Percentiles rank a stretch among this genome's conserved stretches.
Conservation (phyloP, 1,139 yeast species). For the Blastobotrys proliferans region DNA sequence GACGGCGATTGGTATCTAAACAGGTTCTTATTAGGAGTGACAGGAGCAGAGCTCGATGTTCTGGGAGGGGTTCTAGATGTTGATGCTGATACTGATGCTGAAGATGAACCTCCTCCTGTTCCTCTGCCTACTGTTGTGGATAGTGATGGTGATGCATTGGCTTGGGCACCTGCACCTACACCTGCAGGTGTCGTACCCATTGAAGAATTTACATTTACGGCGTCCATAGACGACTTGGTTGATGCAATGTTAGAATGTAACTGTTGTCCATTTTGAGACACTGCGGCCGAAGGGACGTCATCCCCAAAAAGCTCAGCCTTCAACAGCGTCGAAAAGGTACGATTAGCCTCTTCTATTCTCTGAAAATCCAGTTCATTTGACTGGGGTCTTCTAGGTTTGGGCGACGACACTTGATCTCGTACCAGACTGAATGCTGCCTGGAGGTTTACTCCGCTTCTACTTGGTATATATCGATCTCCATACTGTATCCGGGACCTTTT, state of each 20-base stretch:
- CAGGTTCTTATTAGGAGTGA: slow-evolving; percentile 37
- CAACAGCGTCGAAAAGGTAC: slow-evolving; percentile 79
- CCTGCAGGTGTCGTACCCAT: no score
- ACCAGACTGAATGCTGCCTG: slow-evolving; percentile 81
- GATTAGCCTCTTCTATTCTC: slow-evolving; percentile 76
- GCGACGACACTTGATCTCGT: slow-evolving; percentile 41
- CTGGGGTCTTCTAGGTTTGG: slow-evolving; percentile 22
- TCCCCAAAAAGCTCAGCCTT: slow-evolving; percentile 92
- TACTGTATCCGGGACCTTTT: slow-evolving; percentile 39
- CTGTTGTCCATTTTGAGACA: slow-evolving; percentile 17
- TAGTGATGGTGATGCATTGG: not conserved
- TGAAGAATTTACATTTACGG: not conserved
- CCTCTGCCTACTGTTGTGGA: not conserved
- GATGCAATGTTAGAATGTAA: not conserved
- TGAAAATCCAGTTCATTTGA: slow-evolving; percentile 65
- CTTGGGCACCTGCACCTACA: not conserved
- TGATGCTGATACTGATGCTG: not conserved
- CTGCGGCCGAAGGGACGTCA: slow-evolving; percentile 57
- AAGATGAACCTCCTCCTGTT: not conserved
- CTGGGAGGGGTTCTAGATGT: slow-evolving; percentile 28
- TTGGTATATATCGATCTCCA: slow-evolving; percentile 85
- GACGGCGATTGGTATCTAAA: slow-evolving; percentile 32
- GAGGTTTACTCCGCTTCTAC: slow-evolving; percentile 76
- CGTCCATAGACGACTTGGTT: not conserved
- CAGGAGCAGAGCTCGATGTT: slow-evolving; percentile 35